Base-by-base conservation (phyloP, 371 early-diverging fungal genomes). In the Parasitella parasitica region DNA sequence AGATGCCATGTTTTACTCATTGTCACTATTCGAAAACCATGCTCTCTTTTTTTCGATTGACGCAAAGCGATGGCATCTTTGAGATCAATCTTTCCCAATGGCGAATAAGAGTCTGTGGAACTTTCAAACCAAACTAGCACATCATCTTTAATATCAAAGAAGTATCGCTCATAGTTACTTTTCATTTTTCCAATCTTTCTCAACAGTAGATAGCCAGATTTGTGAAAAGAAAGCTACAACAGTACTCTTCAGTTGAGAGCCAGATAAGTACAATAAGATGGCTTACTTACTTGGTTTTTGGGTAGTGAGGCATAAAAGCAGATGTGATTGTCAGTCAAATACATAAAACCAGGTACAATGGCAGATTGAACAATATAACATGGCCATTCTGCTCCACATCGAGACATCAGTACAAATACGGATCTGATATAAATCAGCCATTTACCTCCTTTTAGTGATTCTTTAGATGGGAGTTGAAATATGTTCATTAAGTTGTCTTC, bases 281-380 rank as follows among this genome's bases (percentile, higher is more conserved):
- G 20, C 0, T 4, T 46, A 9, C 43, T 57, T 76, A 83, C 85
- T 66, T 76, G 73, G 34, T 71, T 80, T 16, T 76, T 61, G 1
- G 87, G 89, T 5, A 92, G 69, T 3, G 82, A 76, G 27, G 91
- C 89, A 70, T 87, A 88, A 67, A 91, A 93, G 55, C 89, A 89
- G 6, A 92, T 69, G 53, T 88, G 87, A 7, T 78, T 67, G n/a
- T 86, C 78, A 0, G 89, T 89, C 32, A 92, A 59, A 66, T 87
- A 93, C 69, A 93, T 72, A 36, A 77, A 77, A 4, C 92, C 94
- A 36, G 86, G 83, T 2, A 91, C 80, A 53, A 90, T 73, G 1
- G 90, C 88, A 9, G 88, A 83, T 3, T 85, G 79, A 3, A 89
- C 79, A 52, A 92, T 77, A 74, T 85, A 90, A 67, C 92, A 92